Percentiles rank a stretch among this genome's conserved stretches.
phyloP scores from a whole-genome alignment of 2,329 filamentous ascomycete genomes.

The Alternaria tenuissima region DNA sequence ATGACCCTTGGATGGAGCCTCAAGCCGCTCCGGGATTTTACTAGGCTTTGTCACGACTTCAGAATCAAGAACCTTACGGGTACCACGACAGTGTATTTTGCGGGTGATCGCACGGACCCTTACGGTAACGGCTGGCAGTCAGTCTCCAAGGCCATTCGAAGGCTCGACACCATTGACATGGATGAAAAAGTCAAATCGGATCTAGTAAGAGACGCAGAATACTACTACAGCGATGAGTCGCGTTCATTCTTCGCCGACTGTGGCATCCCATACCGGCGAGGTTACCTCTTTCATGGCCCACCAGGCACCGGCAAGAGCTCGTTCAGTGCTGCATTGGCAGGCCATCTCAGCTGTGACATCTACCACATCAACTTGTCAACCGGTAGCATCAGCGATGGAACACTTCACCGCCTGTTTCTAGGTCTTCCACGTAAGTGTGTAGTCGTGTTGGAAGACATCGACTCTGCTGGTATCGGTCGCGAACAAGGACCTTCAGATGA shows the following conservation, averaged over 20 bases:
- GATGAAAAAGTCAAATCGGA: slow-evolving; percentile 37
- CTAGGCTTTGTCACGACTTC: slow-evolving; percentile 33
- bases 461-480: slow-evolving; percentile 46
- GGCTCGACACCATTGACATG: slow-evolving; percentile 44
- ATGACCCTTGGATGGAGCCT: slow-evolving; percentile 41
- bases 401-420: slow-evolving; percentile 30
- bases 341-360: slow-evolving; percentile 50
- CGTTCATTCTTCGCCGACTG: slow-evolving; percentile 46
- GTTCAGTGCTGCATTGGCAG: slow-evolving; percentile 50
- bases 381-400: slow-evolving; percentile 38
- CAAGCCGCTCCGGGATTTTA: slow-evolving; percentile 33
- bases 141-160: slow-evolving; percentile 36
- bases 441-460: slow-evolving; percentile 54
- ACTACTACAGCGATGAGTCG: slow-evolving; percentile 48
- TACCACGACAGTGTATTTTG: slow-evolving; percentile 39
- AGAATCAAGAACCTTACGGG: slow-evolving; percentile 31
- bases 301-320: slow-evolving; percentile 54
- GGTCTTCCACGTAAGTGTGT: slow-evolving; percentile 49
- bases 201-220: slow-evolving; percentile 46
- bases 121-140: slow-evolving; percentile 31
- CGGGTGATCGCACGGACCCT: slow-evolving; percentile 19
- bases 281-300: slow-evolving; percentile 53
- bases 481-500: slow-evolving; percentile 18
- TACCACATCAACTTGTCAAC: slow-evolving; percentile 49
- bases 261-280: slow-evolving; percentile 46